A percentile compares a stretch with the other conserved stretches of the same genome.
Evolutionary conservation across 306 rosid genomes (phyloP).

Genomic region (Castanopsis chinensis): DNA sequence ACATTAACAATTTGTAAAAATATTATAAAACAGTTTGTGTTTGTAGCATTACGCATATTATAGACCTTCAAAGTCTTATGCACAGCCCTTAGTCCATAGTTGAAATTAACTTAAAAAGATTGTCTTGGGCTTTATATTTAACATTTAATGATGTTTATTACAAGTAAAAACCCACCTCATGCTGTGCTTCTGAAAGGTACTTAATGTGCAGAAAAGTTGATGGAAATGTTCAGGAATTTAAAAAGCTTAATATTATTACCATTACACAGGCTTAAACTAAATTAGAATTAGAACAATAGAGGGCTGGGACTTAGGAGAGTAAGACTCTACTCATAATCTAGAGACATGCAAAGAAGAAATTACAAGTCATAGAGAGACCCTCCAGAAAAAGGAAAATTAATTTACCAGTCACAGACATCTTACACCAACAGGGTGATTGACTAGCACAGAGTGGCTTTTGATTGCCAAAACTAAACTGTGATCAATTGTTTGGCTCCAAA

Average conservation of each 20-base stretch:
- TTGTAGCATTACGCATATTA: too few species aligned
- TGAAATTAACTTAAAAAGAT: too few species aligned
- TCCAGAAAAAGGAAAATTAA: neutral
- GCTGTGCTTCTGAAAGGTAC: neutral
- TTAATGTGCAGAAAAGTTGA: too few species aligned
- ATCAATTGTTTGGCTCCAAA: constrained; percentile 32
- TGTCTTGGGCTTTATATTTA: neutral
- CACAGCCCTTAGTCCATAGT: neutral
- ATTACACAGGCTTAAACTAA: neutral
- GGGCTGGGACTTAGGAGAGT: neutral
- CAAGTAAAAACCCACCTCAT: neutral
- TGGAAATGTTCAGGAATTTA: too few species aligned
- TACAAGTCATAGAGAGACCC: neutral
- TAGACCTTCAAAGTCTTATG: too few species aligned
- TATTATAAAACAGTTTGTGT: too few species aligned
- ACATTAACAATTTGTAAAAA: too few species aligned
- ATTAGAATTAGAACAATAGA: neutral
- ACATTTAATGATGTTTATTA: neutral
- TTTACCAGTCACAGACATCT: neutral
- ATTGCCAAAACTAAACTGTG: constrained; percentile 5
- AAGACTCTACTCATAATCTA: neutral
- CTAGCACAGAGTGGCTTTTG: constrained; percentile 11
- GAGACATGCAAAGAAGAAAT: neutral
- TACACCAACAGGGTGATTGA: neutral
- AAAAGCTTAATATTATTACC: neutral